Conservation (phyloP, 305 asterid genomes). For the Plantago lanceolata region DNA sequence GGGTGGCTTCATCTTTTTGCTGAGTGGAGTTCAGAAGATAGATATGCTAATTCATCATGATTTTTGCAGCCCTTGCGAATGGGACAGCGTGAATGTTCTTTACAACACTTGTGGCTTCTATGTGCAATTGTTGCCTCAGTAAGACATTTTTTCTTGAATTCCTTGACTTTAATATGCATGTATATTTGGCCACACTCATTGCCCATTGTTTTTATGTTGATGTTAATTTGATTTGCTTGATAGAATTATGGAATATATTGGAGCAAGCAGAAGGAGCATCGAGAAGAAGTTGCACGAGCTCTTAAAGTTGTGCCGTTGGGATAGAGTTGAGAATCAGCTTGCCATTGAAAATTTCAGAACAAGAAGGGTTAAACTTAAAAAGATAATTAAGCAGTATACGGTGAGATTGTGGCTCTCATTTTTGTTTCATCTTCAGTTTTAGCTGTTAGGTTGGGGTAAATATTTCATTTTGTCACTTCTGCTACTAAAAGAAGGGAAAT, state of each 20-base stretch:
- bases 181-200: conserved; percentile 14
- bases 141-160: conserved; percentile 26
- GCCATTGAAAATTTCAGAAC: conserved; percentile 64
- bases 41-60: conserved; percentile 24
- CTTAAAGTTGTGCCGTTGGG: conserved; percentile 78
- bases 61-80: conserved; percentile 53
- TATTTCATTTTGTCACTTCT: neutral
- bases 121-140: conserved; percentile 76
- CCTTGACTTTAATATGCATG: conserved; percentile 4
- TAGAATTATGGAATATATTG: conserved; percentile 59
- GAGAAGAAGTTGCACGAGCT: conserved; percentile 77
- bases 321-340: conserved; percentile 47
- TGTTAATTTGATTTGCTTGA: conserved; percentile 13
- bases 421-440: neutral
- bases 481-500: neutral
- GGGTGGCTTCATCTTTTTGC: too few relatives aligned
- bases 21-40: too few relatives aligned
- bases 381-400: conserved; percentile 67
- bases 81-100: conserved; percentile 56
- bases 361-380: conserved; percentile 69
- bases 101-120: conserved; percentile 86
- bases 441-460: conserved; percentile 2
- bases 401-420: conserved; percentile 38
- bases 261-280: conserved; percentile 45
- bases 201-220: conserved; percentile 18